Conservation (phyloP, 176 grass and related monocot species). For the Pharus latifolius region DNA sequence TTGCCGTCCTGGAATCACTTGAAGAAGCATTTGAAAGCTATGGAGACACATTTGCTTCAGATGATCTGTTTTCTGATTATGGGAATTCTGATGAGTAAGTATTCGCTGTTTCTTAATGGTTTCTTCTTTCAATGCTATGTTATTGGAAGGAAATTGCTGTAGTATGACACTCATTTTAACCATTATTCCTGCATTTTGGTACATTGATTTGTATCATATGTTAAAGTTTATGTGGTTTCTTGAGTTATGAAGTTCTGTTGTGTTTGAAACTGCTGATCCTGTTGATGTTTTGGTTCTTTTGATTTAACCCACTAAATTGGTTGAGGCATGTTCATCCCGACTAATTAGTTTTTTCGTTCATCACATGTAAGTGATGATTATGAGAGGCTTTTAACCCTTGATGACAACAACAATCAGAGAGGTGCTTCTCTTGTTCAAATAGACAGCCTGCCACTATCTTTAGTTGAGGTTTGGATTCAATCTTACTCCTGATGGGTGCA, state of each 20-base stretch:
- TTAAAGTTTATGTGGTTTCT: background rate
- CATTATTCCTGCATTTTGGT: background rate
- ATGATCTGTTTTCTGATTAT: background rate
- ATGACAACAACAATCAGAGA: constrained; percentile 25
- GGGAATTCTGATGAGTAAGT: constrained; percentile 43
- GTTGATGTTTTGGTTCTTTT: background rate
- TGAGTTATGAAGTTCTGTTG: background rate
- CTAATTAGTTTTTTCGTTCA: constrained; percentile 1
- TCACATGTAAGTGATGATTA: constrained; percentile 56
- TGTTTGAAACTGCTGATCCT: background rate
- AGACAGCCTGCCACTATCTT: constrained; percentile 55
- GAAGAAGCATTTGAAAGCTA: constrained; percentile 43
- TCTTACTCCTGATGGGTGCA: background rate
- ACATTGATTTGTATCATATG: background rate
- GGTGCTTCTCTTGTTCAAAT: constrained; percentile 65
- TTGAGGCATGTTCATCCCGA: background rate
- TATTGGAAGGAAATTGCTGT: background rate
- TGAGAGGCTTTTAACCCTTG: constrained; percentile 35
- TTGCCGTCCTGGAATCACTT: constrained; percentile 57
- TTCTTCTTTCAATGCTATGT: background rate
- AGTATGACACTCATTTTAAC: background rate
- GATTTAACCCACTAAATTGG: background rate
- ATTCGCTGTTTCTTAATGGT: background rate
- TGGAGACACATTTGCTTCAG: constrained; percentile 26
- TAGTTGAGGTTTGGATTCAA: constrained; percentile 38